Percentiles rank a stretch among this genome's conserved stretches.
Conservation (phyloP, 2,329 filamentous ascomycete genomes). For the Westerdykella aurantiaca region DNA sequence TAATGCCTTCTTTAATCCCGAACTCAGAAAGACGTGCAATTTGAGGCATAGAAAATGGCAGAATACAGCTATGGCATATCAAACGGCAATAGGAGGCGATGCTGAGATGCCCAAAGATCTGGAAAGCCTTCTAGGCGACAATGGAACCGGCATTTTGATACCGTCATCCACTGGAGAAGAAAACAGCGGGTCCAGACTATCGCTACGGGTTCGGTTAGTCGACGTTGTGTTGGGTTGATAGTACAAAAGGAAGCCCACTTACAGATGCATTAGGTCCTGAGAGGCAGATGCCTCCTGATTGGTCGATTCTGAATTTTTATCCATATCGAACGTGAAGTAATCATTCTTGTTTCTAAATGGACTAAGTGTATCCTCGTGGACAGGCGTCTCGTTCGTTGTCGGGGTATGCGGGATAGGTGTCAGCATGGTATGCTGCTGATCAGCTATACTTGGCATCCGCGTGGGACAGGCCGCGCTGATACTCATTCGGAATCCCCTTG, state of each 20-base stretch:
- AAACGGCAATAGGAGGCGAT: neutral
- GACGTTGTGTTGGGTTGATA: neutral
- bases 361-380: slow-evolving; percentile 21
- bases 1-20: too few relatives aligned
- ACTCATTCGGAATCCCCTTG: slow-evolving; percentile 21
- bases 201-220: slow-evolving; percentile 12
- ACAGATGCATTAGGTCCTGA: slow-evolving; percentile 24
- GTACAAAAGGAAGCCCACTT: slow-evolving; percentile 6
- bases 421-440: slow-evolving; percentile 29
- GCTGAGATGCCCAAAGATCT: slow-evolving; percentile 16
- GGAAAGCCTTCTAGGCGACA: slow-evolving; percentile 16
- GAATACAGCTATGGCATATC: neutral
- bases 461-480: slow-evolving; percentile 37
- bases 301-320: slow-evolving; percentile 10
- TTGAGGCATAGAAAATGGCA: too few relatives aligned
- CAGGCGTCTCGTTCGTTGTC: slow-evolving; percentile 19
- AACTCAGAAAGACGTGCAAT: too few relatives aligned
- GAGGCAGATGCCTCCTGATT: slow-evolving; percentile 7
- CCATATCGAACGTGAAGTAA: slow-evolving; percentile 26
- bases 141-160: slow-evolving; percentile 15
- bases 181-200: slow-evolving; percentile 27
- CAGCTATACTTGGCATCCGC: slow-evolving; percentile 30
- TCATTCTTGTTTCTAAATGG: slow-evolving; percentile 35
- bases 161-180: slow-evolving; percentile 14
- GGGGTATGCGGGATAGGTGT: slow-evolving; percentile 41